Evolutionary conservation across 2,329 filamentous ascomycete genomes (phyloP).

Genomic region (Fusarium neocosmosporiellum): DNA sequence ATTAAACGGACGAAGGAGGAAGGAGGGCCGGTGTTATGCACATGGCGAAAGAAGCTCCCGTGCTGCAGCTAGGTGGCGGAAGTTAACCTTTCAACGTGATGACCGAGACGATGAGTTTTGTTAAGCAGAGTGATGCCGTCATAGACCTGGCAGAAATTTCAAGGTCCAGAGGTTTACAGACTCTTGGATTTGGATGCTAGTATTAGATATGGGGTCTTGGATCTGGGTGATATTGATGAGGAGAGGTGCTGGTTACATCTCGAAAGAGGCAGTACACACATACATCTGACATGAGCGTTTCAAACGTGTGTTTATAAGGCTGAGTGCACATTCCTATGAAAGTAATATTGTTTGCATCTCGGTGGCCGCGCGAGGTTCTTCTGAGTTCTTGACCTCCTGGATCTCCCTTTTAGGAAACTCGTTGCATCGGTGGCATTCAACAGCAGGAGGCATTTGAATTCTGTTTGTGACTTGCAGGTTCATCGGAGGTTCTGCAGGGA

Average conservation of each 20-base stretch:
- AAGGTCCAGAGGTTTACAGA: not conserved
- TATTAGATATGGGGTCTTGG: not conserved
- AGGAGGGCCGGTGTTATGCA: not conserved
- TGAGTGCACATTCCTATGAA: not conserved
- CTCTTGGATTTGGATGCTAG: not conserved
- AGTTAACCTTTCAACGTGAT: not conserved
- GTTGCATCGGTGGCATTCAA: not conserved
- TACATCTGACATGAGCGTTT: not conserved
- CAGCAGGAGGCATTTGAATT: not conserved
- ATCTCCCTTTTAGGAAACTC: not conserved
- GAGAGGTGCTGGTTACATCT: not conserved
- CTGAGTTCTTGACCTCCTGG: not conserved
- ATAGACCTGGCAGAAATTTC: not conserved
- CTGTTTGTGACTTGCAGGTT: not conserved
- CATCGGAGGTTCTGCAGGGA: too few relatives aligned
- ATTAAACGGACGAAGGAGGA: not conserved
- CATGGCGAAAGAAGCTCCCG: not conserved
- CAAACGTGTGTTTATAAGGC: not conserved
- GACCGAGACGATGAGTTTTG: not conserved
- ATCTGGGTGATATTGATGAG: not conserved
- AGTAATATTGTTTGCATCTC: not conserved
- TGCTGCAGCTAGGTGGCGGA: not conserved
- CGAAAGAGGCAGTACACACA: not conserved
- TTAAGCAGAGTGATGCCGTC: not conserved
- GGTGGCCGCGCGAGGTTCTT: not conserved